phyloP scores from a whole-genome alignment of 1,139 yeast genomes.

The Zygosaccharomyces sapae region DNA sequence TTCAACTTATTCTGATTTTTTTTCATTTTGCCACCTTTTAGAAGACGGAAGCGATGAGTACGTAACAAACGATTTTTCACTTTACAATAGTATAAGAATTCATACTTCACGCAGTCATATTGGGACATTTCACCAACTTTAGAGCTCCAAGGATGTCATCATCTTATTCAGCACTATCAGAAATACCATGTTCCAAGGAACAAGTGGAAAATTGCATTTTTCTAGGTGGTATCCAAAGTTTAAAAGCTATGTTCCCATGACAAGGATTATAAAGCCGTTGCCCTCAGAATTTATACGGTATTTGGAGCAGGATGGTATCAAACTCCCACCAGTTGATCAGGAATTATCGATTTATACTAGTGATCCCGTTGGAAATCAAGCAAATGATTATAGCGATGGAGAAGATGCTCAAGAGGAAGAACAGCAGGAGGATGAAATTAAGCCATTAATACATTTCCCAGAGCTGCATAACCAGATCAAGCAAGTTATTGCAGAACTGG shows the following conservation, averaged over 20 bases:
- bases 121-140: too few relatives aligned
- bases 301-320: slow-evolving; percentile 71
- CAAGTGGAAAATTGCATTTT: slow-evolving; percentile 67
- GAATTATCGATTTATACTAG: slow-evolving; percentile 36
- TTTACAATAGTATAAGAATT: not conserved
- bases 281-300: slow-evolving; percentile 68
- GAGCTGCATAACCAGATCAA: slow-evolving; percentile 55
- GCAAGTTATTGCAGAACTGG: slow-evolving; percentile 43
- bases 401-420: slow-evolving; percentile 44
- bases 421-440: slow-evolving; percentile 28
- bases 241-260: slow-evolving; percentile 46
- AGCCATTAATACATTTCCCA: slow-evolving; percentile 50
- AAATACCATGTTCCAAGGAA: slow-evolving; percentile 41
- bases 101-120: not conserved
- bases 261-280: slow-evolving; percentile 57
- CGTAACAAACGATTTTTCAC: slow-evolving; percentile 4
- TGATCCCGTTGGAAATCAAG: slow-evolving; percentile 44
- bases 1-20: not conserved
- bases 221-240: slow-evolving; percentile 69
- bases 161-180: slow-evolving; percentile 32
- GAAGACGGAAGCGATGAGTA: slow-evolving; percentile 5
- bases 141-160: slow-evolving; percentile 6
- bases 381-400: slow-evolving; percentile 72
- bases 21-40: slow-evolving; percentile 2
- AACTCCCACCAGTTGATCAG: slow-evolving; percentile 47